phyloP scores from a whole-genome alignment of 495 filamentous ascomycete genomes.

The Extremus antarcticus region DNA sequence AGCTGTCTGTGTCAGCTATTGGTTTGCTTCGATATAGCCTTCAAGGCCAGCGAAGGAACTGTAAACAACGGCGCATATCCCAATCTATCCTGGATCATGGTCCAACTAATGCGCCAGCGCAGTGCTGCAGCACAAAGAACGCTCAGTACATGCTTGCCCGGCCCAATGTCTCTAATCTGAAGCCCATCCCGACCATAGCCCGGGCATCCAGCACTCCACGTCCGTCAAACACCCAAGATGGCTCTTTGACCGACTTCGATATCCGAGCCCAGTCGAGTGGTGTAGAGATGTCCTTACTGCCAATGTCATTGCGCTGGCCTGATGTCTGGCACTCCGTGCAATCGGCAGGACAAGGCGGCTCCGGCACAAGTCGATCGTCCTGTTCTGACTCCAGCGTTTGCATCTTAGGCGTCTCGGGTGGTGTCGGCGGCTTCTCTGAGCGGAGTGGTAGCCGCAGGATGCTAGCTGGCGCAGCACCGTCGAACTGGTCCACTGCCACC shows the following conservation, averaged over 20 bases:
- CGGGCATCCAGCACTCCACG: slow-evolving; percentile 46
- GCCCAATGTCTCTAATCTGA: slow-evolving; percentile 11
- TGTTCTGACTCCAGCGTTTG: slow-evolving; percentile 1
- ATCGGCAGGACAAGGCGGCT: slow-evolving; percentile 6
- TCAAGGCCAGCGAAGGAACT: too few relatives aligned
- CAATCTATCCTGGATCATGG: too few relatives aligned
- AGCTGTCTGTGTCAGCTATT: too few relatives aligned
- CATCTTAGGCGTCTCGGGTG: slow-evolving; percentile 24
- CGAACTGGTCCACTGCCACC: slow-evolving; percentile 2
- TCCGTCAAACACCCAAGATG: slow-evolving; percentile 63
- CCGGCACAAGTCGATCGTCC: background rate
- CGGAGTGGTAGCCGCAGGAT: slow-evolving; percentile 17
- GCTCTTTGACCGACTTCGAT: slow-evolving; percentile 48
- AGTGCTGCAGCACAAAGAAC: background rate
- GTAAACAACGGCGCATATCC: too few relatives aligned
- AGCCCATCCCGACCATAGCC: slow-evolving; percentile 13
- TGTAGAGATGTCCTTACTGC: slow-evolving; percentile 12
- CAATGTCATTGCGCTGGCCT: background rate
- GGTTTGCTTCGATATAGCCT: too few relatives aligned
- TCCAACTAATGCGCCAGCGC: too few relatives aligned
- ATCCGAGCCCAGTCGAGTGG: slow-evolving; percentile 44
- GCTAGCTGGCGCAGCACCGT: slow-evolving; percentile 10
- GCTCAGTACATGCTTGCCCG: slow-evolving; percentile 4
- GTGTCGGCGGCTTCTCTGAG: slow-evolving; percentile 1
- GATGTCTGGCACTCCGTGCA: slow-evolving; percentile 7